Evolutionary conservation across 129 eudicot genomes (phyloP).

Genomic region (Arctium minus): DNA sequence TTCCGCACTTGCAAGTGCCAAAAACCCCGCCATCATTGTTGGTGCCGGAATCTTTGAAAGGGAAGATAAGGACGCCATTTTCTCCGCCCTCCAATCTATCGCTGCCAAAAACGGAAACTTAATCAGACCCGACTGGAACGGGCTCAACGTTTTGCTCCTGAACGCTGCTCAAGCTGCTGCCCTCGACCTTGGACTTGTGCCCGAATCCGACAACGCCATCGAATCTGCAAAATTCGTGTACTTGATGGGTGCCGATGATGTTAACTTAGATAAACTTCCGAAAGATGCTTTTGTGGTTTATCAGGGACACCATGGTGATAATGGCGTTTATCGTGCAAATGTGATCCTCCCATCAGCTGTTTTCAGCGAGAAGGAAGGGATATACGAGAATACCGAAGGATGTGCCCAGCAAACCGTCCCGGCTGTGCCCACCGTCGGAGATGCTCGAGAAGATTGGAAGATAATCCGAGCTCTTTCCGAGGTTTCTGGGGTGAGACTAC

Average conservation of each 20-base stretch:
- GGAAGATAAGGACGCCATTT: slow-evolving; percentile 77
- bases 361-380: slow-evolving; percentile 93
- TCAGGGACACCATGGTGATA: slow-evolving; percentile 98
- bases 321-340: slow-evolving; percentile 85
- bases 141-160: slow-evolving; percentile 70
- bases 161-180: slow-evolving; percentile 99
- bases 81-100: slow-evolving; percentile 63
- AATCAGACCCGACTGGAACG: slow-evolving; percentile 91
- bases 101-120: slow-evolving; percentile 58
- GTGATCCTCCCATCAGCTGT: slow-evolving; percentile 89
- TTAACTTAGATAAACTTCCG: slow-evolving; percentile 62
- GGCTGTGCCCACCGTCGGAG: slow-evolving; percentile 81
- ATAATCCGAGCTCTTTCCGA: slow-evolving; percentile 72
- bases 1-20: slow-evolving; percentile 57
- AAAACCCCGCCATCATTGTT: slow-evolving; percentile 74
- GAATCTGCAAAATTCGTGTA: slow-evolving; percentile 78
- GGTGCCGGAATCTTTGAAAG: slow-evolving; percentile 87
- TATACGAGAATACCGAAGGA: slow-evolving; percentile 87
- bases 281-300: slow-evolving; percentile 92
- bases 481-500: slow-evolving; percentile 49
- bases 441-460: slow-evolving; percentile 82
- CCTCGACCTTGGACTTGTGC: slow-evolving; percentile 89
- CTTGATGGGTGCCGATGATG: slow-evolving; percentile 96
- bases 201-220: slow-evolving; percentile 72
- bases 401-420: slow-evolving; percentile 67